A percentile compares a stretch with the other conserved stretches of the same genome.
phyloP scores from a whole-genome alignment of 2,329 filamentous ascomycete genomes.

The Cordyceps militaris region DNA sequence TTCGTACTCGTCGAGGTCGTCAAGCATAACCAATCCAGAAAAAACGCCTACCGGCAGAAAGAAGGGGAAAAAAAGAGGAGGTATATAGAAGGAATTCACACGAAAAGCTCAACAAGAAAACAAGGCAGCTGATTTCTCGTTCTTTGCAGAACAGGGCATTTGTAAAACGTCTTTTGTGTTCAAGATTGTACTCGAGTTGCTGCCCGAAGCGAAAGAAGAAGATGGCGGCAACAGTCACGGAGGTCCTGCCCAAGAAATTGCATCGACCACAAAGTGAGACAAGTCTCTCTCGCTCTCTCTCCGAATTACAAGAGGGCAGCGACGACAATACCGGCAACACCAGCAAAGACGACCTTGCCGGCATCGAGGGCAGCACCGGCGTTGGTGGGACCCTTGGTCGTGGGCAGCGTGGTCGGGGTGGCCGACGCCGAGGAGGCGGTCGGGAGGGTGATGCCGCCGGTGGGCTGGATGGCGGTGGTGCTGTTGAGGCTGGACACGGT shows the following conservation, averaged over 20 bases:
- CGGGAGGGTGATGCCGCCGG: slow-evolving; percentile 17
- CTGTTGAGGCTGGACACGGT: slow-evolving; percentile 20
- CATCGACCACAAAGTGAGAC: background rate
- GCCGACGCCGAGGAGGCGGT: slow-evolving; percentile 7
- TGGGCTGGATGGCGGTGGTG: slow-evolving; percentile 29
- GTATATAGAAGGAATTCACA: background rate
- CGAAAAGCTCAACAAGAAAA: background rate
- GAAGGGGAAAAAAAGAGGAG: background rate
- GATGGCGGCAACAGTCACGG: background rate
- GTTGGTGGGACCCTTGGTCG: slow-evolving; percentile 26
- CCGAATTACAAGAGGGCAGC: slow-evolving; percentile 25
- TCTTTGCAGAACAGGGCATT: background rate
- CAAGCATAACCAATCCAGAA: slow-evolving; percentile 13
- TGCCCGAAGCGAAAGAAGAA: background rate
- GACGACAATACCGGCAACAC: slow-evolving; percentile 42
- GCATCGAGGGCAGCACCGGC: slow-evolving; percentile 39
- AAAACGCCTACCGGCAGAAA: slow-evolving; percentile 9
- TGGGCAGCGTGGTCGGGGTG: slow-evolving; percentile 24
- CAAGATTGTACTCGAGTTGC: slow-evolving; percentile 2
- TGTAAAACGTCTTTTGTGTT: background rate
- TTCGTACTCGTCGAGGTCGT: slow-evolving; percentile 14
- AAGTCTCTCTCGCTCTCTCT: too few species aligned
- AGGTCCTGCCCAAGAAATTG: slow-evolving; percentile 6
- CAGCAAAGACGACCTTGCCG: slow-evolving; percentile 40
- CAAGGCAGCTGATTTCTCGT: background rate